A percentile compares a stretch with the other conserved stretches of the same genome.
These are phyloP conservation scores for Dalbergia cultrata DNA, from an alignment of 306 rosid species.

Conservation along the genomic window DNA sequence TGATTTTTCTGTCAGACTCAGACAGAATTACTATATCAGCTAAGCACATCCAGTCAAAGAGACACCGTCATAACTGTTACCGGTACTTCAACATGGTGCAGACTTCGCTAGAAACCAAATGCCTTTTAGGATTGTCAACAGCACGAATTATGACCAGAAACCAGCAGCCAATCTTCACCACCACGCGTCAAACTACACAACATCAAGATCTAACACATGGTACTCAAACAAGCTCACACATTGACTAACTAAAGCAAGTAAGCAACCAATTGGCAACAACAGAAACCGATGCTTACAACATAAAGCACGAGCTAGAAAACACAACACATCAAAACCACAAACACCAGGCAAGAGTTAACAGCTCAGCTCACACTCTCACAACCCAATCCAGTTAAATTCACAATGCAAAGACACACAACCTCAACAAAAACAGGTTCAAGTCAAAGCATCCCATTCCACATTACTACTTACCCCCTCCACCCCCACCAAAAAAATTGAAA, in stretches of 20 bases:
- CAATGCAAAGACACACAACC: conserved; percentile 53
- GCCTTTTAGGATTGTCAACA: conserved; percentile 30
- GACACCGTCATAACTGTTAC: conserved; percentile 19
- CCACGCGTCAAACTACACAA: conserved; percentile 24
- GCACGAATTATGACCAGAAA: conserved; percentile 7
- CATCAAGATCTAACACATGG: conserved; percentile 46
- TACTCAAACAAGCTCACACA: conserved; percentile 45
- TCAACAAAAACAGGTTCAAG: conserved; percentile 35
- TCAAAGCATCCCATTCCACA: conserved; percentile 47
- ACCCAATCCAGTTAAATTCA: conserved; percentile 38
- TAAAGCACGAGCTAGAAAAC: conserved; percentile 36
- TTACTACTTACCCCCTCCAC: conserved; percentile 30
- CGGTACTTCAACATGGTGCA: conserved; percentile 30
- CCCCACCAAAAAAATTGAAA: background rate
- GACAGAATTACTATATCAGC: background rate
- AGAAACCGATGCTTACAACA: conserved; percentile 35
- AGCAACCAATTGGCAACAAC: conserved; percentile 40
- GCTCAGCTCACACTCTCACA: conserved; percentile 51
- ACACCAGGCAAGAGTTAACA: conserved; percentile 42
- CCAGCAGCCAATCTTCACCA: conserved; percentile 38
- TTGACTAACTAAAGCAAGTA: conserved; percentile 44
- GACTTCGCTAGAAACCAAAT: conserved; percentile 34
- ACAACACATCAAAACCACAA: conserved; percentile 7
- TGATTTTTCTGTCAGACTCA: conserved; percentile 21
- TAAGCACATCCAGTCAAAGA: conserved; percentile 13